A percentile compares a stretch with the other conserved stretches of the same genome.
These are phyloP conservation scores for Xerophyta viscosa DNA, from an alignment of 106 monocot species.

Conservation along the genomic window DNA sequence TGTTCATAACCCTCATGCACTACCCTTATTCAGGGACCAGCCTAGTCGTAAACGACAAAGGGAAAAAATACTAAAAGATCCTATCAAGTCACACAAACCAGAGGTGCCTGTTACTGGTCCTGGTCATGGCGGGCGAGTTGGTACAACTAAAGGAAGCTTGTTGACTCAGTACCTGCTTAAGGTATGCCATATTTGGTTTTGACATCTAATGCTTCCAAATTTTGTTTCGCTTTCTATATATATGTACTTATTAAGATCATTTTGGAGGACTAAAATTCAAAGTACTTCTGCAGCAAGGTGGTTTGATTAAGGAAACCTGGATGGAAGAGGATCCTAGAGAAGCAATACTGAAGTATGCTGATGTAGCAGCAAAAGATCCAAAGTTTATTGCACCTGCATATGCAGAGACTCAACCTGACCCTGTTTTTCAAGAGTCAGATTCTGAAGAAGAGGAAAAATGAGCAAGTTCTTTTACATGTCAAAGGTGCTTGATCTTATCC, in stretches of 20 bases:
- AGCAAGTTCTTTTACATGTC: neutral
- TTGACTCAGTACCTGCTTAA: constrained; percentile 93
- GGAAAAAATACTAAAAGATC: constrained; percentile 87
- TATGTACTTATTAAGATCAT: too few species aligned
- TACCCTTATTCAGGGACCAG: constrained; percentile 89
- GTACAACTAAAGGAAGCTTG: constrained; percentile 90
- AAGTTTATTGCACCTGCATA: constrained; percentile 94
- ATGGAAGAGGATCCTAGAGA: constrained; percentile 99
- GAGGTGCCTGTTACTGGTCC: constrained; percentile 85
- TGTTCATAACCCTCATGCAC: constrained; percentile 91
- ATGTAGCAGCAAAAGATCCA: constrained; percentile 79
- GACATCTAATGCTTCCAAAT: neutral
- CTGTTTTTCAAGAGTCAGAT: constrained; percentile 86
- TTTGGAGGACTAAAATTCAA: neutral
- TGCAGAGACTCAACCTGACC: constrained; percentile 76
- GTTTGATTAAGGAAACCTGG: constrained; percentile 93
- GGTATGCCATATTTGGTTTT: constrained; percentile 23
- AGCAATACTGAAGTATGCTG: constrained; percentile 92
- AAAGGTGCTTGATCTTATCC: too few species aligned
- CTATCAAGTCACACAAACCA: constrained; percentile 86
- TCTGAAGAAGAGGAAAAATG: constrained; percentile 74
- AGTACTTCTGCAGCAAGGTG: constrained; percentile 70
- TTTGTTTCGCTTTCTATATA: too few species aligned
- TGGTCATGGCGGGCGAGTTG: constrained; percentile 91
- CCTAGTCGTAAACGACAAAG: constrained; percentile 90